A percentile compares a stretch with the other conserved stretches of the same genome.
phyloP scores from a whole-genome alignment of 495 filamentous ascomycete species.

The Annulohypoxylon maeteangense region DNA sequence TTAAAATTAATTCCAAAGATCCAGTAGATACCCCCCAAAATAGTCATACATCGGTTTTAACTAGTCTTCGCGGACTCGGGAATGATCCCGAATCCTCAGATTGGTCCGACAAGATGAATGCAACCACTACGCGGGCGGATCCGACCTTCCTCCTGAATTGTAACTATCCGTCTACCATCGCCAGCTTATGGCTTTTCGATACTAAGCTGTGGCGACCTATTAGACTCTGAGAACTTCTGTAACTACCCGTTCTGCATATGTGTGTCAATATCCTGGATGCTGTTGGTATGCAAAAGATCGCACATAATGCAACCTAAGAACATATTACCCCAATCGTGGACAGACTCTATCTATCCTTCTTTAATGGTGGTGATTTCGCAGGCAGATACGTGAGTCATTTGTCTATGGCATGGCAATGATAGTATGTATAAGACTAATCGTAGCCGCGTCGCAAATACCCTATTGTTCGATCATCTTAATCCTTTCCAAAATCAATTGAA shows the following conservation, averaged over 20 bases:
- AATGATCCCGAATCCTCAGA: background rate
- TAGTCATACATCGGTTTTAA: background rate
- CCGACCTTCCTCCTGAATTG: background rate
- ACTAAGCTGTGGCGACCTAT: background rate
- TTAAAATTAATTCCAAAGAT: background rate
- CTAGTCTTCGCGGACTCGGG: background rate
- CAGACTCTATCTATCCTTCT: background rate
- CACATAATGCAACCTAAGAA: slow-evolving; percentile 1
- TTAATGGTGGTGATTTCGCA: background rate
- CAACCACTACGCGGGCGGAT: background rate
- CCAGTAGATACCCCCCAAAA: background rate
- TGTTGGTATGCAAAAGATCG: background rate
- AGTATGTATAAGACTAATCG: background rate
- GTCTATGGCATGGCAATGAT: background rate
- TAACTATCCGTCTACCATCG: background rate
- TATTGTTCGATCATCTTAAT: background rate
- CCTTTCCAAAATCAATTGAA: background rate
- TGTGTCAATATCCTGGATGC: background rate
- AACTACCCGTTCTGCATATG: background rate
- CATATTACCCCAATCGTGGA: background rate
- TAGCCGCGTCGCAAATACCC: background rate
- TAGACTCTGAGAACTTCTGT: background rate
- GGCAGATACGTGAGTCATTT: background rate
- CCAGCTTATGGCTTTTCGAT: background rate
- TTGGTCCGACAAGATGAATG: background rate